These are phyloP conservation scores for Geotrichum armillariae DNA, from an alignment of 1,139 yeast species.

Conservation along the genomic window DNA sequence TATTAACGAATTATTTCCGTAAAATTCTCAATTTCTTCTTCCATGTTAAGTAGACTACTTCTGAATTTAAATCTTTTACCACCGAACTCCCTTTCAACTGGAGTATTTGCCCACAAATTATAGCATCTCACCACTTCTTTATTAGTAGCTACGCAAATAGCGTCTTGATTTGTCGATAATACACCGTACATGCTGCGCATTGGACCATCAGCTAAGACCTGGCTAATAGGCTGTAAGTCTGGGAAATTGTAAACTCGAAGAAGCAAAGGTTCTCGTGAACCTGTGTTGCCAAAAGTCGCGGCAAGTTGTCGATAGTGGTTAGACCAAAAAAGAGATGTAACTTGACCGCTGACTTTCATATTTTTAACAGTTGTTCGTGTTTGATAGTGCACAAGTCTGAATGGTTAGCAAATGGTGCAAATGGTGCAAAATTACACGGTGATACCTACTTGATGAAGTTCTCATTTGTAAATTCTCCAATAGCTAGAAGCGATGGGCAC, in stretches of 20 bases:
- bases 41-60: conserved; percentile 1
- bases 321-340: conserved; percentile 71
- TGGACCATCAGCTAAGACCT: conserved; percentile 50
- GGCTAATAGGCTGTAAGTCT: conserved; percentile 45
- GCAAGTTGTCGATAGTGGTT: conserved; percentile 53
- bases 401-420: conserved; percentile 19
- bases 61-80: not conserved
- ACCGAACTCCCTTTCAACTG: not conserved
- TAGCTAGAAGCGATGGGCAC: conserved; percentile 67
- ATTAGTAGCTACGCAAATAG: conserved; percentile 64
- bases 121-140: conserved; percentile 69
- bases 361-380: conserved; percentile 62
- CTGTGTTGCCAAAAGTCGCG: conserved; percentile 72
- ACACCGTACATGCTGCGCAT: conserved; percentile 59
- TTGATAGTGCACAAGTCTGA: conserved; percentile 70
- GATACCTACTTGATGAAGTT: conserved; percentile 41
- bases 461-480: conserved; percentile 83
- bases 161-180: conserved; percentile 54
- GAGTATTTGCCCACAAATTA: conserved; percentile 51
- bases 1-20: not conserved
- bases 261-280: conserved; percentile 44
- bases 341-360: conserved; percentile 56
- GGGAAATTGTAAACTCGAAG: conserved; percentile 62
- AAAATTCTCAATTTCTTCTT: not conserved
- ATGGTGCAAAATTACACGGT: not conserved